phyloP scores from a whole-genome alignment of 2,329 filamentous ascomycete genomes.

The Aspergillus hortae region DNA sequence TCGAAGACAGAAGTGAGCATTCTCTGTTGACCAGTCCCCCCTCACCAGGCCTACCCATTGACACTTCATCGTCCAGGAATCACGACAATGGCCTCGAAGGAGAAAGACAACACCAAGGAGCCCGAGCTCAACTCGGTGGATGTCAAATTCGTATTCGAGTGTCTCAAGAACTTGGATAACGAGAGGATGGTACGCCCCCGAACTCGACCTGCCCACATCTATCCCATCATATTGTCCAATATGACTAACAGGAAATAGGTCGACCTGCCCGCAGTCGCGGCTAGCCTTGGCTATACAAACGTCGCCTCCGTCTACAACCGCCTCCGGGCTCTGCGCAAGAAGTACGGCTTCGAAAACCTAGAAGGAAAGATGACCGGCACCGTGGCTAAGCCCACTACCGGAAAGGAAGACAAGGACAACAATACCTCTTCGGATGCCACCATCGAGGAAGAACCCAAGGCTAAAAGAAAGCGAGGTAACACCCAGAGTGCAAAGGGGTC shows the following conservation, averaged over 20 bases:
- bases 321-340: constrained; percentile 22
- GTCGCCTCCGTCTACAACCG: constrained; percentile 25
- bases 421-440: neutral
- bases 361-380: neutral
- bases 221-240: too few species aligned
- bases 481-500: constrained; percentile 18
- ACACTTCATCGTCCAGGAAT: too few species aligned
- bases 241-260: constrained; percentile 15
- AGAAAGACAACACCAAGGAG: neutral
- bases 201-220: neutral
- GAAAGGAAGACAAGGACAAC: neutral
- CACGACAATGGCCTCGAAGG: constrained; percentile 4
- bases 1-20: too few species aligned
- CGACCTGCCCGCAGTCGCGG: constrained; percentile 22
- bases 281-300: constrained; percentile 25
- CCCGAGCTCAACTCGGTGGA: constrained; percentile 9
- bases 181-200: constrained; percentile 11
- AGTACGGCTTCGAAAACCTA: constrained; percentile 19
- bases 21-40: too few species aligned
- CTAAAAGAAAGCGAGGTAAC: neutral
- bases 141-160: constrained; percentile 24
- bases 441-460: neutral
- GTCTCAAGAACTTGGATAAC: constrained; percentile 19
- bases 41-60: too few species aligned
- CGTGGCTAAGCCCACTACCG: neutral